These are phyloP conservation scores for Biscutella laevigata DNA, from an alignment of 441 rosid genomes.

Conservation along the genomic window DNA sequence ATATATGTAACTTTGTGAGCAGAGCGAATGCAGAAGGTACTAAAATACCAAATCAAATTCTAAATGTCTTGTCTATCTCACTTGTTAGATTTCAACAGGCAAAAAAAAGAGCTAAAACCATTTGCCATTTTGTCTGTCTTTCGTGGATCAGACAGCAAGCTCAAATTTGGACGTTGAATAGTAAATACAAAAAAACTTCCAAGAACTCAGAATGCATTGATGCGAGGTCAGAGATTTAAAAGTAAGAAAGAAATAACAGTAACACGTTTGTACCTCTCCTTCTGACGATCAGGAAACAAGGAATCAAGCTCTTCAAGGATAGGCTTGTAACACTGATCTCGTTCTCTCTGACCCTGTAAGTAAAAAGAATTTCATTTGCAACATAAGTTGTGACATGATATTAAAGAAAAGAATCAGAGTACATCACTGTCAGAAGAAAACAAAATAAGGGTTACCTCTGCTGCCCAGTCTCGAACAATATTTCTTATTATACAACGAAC, in stretches of 20 bases:
- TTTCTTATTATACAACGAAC: conserved; percentile 94
- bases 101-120: neutral
- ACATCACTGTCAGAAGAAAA: neutral
- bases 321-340: conserved; percentile 88
- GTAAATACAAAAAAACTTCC: neutral
- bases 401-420: neutral
- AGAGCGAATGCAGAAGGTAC: conserved; percentile 9
- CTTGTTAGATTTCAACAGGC: neutral
- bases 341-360: conserved; percentile 73
- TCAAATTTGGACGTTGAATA: neutral
- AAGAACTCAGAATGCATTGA: neutral
- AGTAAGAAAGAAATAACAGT: neutral
- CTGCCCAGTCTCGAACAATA: conserved; percentile 98
- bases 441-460: conserved; percentile 50
- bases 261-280: conserved; percentile 43
- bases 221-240: conserved; percentile 9
- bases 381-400: neutral
- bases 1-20: conserved; percentile 14
- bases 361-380: conserved; percentile 1
- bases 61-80: neutral
- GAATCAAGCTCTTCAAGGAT: conserved; percentile 84
- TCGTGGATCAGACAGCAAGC: neutral
- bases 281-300: conserved; percentile 62
- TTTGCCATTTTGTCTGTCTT: neutral
- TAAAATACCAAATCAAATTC: neutral